A percentile compares a stretch with the other conserved stretches of the same genome.
Conservation (phyloP, 805 yeast genomes). For the Priceomyces fermenticarens region DNA sequence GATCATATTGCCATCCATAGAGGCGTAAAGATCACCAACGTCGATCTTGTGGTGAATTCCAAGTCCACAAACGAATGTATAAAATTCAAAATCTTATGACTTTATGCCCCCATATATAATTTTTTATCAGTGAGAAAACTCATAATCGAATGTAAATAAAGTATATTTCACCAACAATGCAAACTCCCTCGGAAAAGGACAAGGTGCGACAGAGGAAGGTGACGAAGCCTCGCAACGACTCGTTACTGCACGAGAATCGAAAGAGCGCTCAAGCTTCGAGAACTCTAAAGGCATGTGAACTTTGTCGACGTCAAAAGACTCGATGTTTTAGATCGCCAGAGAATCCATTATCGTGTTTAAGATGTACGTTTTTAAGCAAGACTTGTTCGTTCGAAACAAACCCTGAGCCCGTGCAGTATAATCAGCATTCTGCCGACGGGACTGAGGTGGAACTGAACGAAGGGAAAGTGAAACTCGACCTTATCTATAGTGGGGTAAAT, state of each 20-base stretch:
- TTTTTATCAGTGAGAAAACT: too few relatives aligned
- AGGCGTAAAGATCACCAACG: conserved; percentile 25
- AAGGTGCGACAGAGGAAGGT: too few relatives aligned
- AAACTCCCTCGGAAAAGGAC: too few relatives aligned
- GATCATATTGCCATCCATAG: conserved; percentile 28
- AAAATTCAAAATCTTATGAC: conserved; percentile 10
- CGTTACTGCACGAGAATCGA: conserved; percentile 9
- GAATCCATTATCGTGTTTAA: conserved; percentile 46
- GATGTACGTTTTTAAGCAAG: conserved; percentile 53
- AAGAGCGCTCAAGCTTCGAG: conserved; percentile 32
- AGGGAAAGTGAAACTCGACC: conserved; percentile 22
- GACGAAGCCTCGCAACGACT: too few relatives aligned
- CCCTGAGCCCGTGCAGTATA: conserved; percentile 2
- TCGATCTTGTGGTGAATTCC: conserved; percentile 14
- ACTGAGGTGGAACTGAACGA: background rate
- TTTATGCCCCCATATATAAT: too few relatives aligned
- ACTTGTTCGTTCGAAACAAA: conserved; percentile 48
- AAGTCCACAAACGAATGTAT: conserved; percentile 6
- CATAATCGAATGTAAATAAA: too few relatives aligned
- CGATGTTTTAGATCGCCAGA: conserved; percentile 57
- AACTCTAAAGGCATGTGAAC: conserved; percentile 52
- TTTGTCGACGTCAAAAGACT: conserved; percentile 57
- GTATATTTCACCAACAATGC: too few relatives aligned
- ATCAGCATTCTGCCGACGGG: background rate
- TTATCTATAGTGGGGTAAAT: conserved; percentile 31